Base-by-base conservation (phyloP, 164 flowering plant genomes). In the Piper longum region DNA sequence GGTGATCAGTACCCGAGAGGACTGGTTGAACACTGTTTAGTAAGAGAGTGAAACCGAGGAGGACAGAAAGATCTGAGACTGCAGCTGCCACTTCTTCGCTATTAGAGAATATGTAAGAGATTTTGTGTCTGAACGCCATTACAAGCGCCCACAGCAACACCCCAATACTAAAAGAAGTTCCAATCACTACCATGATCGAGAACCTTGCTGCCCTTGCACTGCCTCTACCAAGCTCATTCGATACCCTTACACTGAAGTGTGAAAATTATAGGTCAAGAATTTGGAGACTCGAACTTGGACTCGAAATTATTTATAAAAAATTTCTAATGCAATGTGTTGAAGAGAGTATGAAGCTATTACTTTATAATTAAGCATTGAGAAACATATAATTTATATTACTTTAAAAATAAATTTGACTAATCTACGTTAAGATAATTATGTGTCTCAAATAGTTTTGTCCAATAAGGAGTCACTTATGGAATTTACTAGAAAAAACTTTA, bases 181-280 rank as follows among this genome's bases (percentile, higher is more conserved):
- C 64, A 45, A 64, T 66, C 7, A 59, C 52, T 19, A 72, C 67
- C 43, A 72, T 11, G 16, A 76, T 59, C 0, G 86, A 63, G 59
- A 82, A 82, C 42, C 70, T 82, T 63, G 81, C 86, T 12, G 74
- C 78, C 62, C 56, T 76, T 3, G 79, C 66, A 61, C 67, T 78
- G 51, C 86, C 82, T 63, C 75, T 72, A 54, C 83, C 83, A 14
- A 82, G 81, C 58, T 80, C 86, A 68, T 80, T 82, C 8, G 82
- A 70, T n/a, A 80, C 82, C 8, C 82, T 68, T 18, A 79, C 79
- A 59, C 85, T 75, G 66, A n/a, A 55, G 12, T 7, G 2, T 26
- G 58, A 8, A 64, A 26, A 26, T 26, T 26, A 26, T 26, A 26
- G 36, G 1, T 26, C 2, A 26, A 26, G 36, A 26, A 26, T 26